Base-by-base conservation (phyloP, 1,284 basidiomycete species). In the Pseudozyma pruni region DNA sequence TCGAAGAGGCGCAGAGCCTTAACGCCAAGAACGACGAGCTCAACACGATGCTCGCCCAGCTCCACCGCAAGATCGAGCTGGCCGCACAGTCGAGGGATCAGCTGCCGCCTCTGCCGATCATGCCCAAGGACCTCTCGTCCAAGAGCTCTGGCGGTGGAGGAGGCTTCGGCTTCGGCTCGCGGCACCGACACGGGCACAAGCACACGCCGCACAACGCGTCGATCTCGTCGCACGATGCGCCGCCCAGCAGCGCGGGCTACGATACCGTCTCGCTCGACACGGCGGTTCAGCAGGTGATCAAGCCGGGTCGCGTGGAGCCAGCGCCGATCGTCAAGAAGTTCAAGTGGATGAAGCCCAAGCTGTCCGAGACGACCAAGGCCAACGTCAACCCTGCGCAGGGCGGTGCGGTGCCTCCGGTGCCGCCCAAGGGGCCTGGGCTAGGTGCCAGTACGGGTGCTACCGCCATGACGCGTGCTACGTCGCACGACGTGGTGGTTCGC, bases 21-120 rank as follows among this genome's bases (percentile, higher is more conserved):
- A 93, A 93, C 79, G 90, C 90, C 14, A 89, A 93, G 56, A 97
- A 98, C 83, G 93, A 95, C 77, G 91, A 94, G 81, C 86, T 98
- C 11, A 90, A 90, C 6, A 91, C 93, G 79, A 87, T 95, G 48
- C 91, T 91, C 73, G 86, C 89, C 2, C 90, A 92, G 55, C 56
- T 78, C 41, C 56, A 57, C 17, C 64, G 64, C 35, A 62, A 62
- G 17, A 50, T 79, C 50, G 75, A 76, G 46, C 35, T 62, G 4
- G 64, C 50, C 13, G 61, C 60, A 0, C 62, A 63, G 20, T 50
- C 59, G 1, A 56, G 56, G 5, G 55, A 67, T 13, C 62, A 63
- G 19, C 46, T 68, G 17, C 60, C 71, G 10, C 48, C 61, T 20
- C 40, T 66, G 39, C 63, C 59, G 8, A 11, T 38, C 4, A 10